Percentiles rank a stretch among this genome's conserved stretches.
phyloP scores from a whole-genome alignment of 2,329 filamentous ascomycete species.

The Neoscytalidium dimidiatum region DNA sequence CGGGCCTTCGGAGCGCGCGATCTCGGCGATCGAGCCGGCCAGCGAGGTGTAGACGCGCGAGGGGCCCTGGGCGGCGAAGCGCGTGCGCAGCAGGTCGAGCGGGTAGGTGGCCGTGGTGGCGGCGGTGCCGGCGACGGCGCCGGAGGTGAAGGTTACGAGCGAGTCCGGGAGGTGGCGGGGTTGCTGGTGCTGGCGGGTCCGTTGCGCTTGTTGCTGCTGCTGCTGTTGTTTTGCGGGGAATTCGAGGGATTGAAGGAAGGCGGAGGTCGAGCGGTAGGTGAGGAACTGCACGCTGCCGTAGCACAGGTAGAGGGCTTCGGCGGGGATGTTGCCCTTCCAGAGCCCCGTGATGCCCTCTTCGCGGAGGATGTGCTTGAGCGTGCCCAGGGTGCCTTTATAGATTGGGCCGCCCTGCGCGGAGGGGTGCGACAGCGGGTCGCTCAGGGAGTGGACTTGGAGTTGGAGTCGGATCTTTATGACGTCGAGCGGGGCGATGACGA shows the following conservation, averaged over 20 bases:
- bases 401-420: conserved; percentile 52
- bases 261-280: conserved; percentile 74
- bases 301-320: conserved; percentile 89
- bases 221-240: conserved; percentile 32
- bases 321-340: conserved; percentile 98
- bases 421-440: conserved; percentile 62
- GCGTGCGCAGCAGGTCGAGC: conserved; percentile 86
- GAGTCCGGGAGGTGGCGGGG: conserved; percentile 56
- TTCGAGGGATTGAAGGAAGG: conserved; percentile 60
- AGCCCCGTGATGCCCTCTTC: conserved; percentile 82
- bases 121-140: conserved; percentile 77
- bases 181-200: background rate
- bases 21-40: conserved; percentile 67
- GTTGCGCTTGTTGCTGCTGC: background rate
- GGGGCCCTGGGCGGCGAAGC: conserved; percentile 92
- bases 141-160: conserved; percentile 79
- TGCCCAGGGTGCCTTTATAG: conserved; percentile 77
- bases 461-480: conserved; percentile 98
- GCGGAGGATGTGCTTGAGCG: conserved; percentile 72
- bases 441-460: conserved; percentile 82
- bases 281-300: conserved; percentile 92
- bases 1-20: conserved; percentile 71
- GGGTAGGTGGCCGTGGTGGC: conserved; percentile 89
- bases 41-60: conserved; percentile 78
- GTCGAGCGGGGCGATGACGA: conserved; percentile 92